These are phyloP conservation scores for Triticum monococcum DNA, from an alignment of 176 grass and related monocot genomes.

Conservation along the genomic window DNA sequence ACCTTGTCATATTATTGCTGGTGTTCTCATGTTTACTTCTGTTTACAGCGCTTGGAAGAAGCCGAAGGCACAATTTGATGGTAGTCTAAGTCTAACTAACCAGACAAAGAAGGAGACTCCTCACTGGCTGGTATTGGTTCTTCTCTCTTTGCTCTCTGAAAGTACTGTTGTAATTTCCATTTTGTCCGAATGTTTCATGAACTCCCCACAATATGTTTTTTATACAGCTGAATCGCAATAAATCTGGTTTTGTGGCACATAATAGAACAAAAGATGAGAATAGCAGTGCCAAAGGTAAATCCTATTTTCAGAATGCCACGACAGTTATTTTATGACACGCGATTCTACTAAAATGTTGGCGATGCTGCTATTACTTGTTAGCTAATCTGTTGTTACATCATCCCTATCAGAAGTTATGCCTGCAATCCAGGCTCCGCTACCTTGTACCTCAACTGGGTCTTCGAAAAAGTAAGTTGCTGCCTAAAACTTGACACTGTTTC, in stretches of 20 bases:
- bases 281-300: slow-evolving; percentile 33
- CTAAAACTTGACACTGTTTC: neutral
- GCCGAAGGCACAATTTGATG: slow-evolving; percentile 27
- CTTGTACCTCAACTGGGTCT: slow-evolving; percentile 36
- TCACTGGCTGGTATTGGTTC: slow-evolving; percentile 40
- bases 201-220: neutral
- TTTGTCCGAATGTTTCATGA: slow-evolving; percentile 9
- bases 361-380: neutral
- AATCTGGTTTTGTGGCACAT: neutral
- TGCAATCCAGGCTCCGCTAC: slow-evolving; percentile 17
- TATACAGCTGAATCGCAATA: slow-evolving; percentile 31
- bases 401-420: slow-evolving; percentile 29
- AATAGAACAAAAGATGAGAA: slow-evolving; percentile 24
- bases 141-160: neutral
- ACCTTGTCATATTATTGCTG: neutral
- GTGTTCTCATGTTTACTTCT: slow-evolving; percentile 16
- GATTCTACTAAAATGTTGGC: neutral
- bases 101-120: slow-evolving; percentile 12
- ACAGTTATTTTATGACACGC: neutral
- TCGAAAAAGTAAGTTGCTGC: slow-evolving; percentile 41
- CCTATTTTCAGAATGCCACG: neutral
- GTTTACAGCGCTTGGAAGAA: slow-evolving; percentile 29
- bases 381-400: slow-evolving; percentile 13
- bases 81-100: slow-evolving; percentile 10
- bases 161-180: neutral